Base-by-base conservation (phyloP, 768 basidiomycete species). In the Collybiopsis confluens region DNA sequence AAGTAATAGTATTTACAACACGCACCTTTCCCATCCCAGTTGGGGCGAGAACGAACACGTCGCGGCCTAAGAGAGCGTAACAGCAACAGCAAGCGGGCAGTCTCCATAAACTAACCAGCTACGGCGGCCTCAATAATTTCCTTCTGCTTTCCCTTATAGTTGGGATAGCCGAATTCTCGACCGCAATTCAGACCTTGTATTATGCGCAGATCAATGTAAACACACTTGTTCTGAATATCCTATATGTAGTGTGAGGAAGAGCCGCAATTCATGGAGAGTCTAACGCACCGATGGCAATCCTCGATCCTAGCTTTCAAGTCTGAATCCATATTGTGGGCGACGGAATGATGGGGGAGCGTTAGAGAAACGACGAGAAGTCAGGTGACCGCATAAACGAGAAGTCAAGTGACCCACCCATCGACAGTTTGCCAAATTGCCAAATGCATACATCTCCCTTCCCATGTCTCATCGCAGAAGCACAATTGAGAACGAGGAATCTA, bases 1-100 rank as follows among this genome's bases (percentile, higher is more conserved):
- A 5, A 23, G n/a, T 16, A 28, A 16, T 37, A 50, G 30, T 7
- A 4, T 20, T 7, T 18, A 3, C 41, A 30, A 15, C 45, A 63
- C 61, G 36, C 27, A 86, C 90, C 78, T 93, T 93, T 30, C 91
- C 92, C 87, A 92, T 90, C 3, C 91, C 90, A 9, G 92, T 93
- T 0, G 91, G 90, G 16, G 90, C 91, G 2, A 92, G 75, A 9
- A 90, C 88, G 45, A 92, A 77, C 13, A 92, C 82, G 66, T 92
- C 90, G 8, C 68, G 69, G 3, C 86, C 89, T 89, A 53, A 35
- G 21, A 35, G 48, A n/a, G 42, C 4, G 55, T 41, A 7, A 20
- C n/a, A 23, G n/a, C 24, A 37, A 44, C 37, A 20, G 16, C 21
- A 11, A 6, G 21, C 2, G 26, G 9, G 2, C 7, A 20, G 24